Base-by-base conservation (phyloP, 208 protist genomes). In the Acanthamoeba sp. region DNA sequence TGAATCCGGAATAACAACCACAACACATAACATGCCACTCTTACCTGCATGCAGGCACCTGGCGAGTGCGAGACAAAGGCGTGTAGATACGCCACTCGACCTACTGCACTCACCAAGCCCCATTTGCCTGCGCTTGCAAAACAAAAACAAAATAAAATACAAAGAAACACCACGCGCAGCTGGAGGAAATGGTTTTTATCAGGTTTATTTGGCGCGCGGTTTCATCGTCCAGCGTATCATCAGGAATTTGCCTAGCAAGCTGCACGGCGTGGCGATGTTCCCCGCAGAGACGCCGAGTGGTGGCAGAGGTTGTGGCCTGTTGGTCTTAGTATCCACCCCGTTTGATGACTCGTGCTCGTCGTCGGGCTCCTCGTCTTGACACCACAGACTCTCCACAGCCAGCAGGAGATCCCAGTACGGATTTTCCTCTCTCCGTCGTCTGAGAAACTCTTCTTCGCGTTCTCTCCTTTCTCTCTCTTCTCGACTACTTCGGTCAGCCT, bases 191-290 rank as follows among this genome's bases (percentile, higher is more conserved):
- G 48, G 10, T 52, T 18, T 52, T 52, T 42, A 48, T 85, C 18
- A 57, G 76, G 29, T 40, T 40, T 57, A 50, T 82, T 36, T 38
- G 1, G 48, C 4, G 42, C 42, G 4, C 0, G 78, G 78, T 20
- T 18, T 32, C 45, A 59, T 59, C 0, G 78, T 87, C 78, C 78
- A 87, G 14, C 78, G 40, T 1, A 87, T 87, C 78, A 87, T 50
- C 14, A 87, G 48, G 45, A 59, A 87, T n/a, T 87, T 52, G 38
- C 78, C 78, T 9, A 87, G 45, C 78, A 87, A 22, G 48, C 78
- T 87, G 27, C 7, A 36, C 5, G 78, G 78, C 78, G 42, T 87
- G 0, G 14, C 1, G 27, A 87, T 10, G 22, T 32, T 87, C 20
- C 78, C 78, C 18, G 12, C 24, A 7, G 48, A 6, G 0, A n/a